These are phyloP conservation scores for Kuraishia hungarica DNA, from an alignment of 805 yeast genomes.

Conservation along the genomic window DNA sequence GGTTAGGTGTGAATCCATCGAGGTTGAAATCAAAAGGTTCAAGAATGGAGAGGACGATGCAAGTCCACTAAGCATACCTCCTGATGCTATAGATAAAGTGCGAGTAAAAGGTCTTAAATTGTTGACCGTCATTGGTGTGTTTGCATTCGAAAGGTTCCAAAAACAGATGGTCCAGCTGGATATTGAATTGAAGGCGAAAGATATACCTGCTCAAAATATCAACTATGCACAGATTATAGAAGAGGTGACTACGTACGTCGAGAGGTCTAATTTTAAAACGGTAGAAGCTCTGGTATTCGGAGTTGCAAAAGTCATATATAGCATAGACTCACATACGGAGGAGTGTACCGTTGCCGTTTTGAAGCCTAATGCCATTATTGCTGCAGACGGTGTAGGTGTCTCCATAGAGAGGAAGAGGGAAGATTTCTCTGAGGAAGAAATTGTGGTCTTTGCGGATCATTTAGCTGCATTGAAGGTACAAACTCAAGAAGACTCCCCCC, in stretches of 20 bases:
- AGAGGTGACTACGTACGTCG: constrained; percentile 52
- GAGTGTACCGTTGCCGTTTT: constrained; percentile 50
- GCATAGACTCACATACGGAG: constrained; percentile 4
- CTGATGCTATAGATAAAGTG: constrained; percentile 11
- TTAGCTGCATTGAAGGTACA: constrained; percentile 16
- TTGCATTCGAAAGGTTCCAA: constrained; percentile 78
- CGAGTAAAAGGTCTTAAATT: constrained; percentile 44
- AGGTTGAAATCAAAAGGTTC: constrained; percentile 5
- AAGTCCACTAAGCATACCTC: not conserved
- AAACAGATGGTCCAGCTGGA: constrained; percentile 69
- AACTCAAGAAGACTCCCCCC: constrained; percentile 18
- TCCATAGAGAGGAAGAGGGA: constrained; percentile 42
- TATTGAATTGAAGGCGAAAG: constrained; percentile 32
- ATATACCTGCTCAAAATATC: constrained; percentile 9
- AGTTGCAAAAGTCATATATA: constrained; percentile 35
- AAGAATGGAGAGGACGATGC: not conserved
- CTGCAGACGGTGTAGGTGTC: constrained; percentile 88
- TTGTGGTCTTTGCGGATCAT: constrained; percentile 15
- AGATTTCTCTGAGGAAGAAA: constrained; percentile 23
- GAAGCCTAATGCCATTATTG: constrained; percentile 84
- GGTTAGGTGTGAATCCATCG: constrained; percentile 40
- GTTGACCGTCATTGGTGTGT: constrained; percentile 84
- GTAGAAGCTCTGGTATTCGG: constrained; percentile 84
- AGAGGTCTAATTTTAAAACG: constrained; percentile 74
- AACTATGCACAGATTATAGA: constrained; percentile 37